Percentiles rank a stretch among this genome's conserved stretches.
Evolutionary conservation across 306 rosid genomes (phyloP).

Genomic region (Pyrus betulifolia): DNA sequence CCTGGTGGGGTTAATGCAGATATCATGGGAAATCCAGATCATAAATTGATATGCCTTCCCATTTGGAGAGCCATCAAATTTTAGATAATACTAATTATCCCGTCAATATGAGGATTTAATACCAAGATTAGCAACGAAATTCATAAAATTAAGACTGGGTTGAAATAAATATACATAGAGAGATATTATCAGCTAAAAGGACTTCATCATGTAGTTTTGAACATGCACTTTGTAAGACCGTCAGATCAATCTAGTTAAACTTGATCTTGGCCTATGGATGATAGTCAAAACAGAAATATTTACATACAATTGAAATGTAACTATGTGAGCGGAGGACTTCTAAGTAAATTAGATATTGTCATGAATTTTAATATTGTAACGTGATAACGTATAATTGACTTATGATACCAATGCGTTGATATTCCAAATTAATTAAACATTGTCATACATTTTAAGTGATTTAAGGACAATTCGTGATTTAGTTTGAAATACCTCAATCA

Average conservation of each 20-base stretch:
- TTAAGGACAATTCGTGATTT: too few relatives aligned
- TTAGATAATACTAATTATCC: neutral
- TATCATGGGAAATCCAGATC: neutral
- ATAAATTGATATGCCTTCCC: neutral
- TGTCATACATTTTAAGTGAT: too few relatives aligned
- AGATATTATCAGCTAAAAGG: neutral
- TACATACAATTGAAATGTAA: too few relatives aligned
- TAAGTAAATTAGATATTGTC: too few relatives aligned
- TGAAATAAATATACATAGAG: neutral
- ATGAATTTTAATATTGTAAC: too few relatives aligned
- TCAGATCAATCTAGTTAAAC: neutral
- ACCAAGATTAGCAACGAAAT: neutral
- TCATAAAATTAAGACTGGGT: neutral
- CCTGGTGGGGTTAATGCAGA: neutral
- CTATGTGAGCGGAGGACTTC: too few relatives aligned
- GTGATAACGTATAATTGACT: too few relatives aligned
- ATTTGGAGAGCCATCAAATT: neutral
- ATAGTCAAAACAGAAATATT: too few relatives aligned
- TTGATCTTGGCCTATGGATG: neutral
- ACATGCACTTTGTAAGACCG: neutral
- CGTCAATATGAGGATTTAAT: neutral
- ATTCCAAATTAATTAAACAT: too few relatives aligned
- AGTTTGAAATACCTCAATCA: neutral
- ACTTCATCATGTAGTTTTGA: neutral
- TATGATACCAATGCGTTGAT: too few relatives aligned